phyloP scores from a whole-genome alignment of 2,329 filamentous ascomycete species.

The Botrytis cinerea region DNA sequence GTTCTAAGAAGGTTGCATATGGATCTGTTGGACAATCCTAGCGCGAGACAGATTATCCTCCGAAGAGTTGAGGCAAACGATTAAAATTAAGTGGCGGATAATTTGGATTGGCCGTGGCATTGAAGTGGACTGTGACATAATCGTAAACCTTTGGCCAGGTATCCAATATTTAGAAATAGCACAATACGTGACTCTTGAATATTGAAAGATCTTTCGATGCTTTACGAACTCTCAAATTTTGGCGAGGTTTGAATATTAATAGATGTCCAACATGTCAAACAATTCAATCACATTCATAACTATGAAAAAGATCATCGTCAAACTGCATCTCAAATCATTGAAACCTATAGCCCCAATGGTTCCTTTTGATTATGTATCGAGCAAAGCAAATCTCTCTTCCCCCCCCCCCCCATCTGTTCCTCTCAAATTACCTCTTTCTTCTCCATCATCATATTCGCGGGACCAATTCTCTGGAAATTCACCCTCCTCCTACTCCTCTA shows the following conservation, averaged over 20 bases:
- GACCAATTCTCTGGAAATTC: no score
- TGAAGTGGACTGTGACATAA: background rate
- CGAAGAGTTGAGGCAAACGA: conserved; percentile 59
- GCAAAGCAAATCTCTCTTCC: no score
- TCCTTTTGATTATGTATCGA: no score
- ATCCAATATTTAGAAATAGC: background rate
- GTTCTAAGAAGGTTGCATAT: conserved; percentile 64
- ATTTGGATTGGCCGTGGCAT: background rate
- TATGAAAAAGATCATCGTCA: background rate
- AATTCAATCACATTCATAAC: background rate
- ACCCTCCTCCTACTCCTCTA: background rate
- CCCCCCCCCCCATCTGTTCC: background rate
- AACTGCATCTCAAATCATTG: background rate
- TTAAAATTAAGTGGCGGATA: background rate
- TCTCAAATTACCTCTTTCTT: background rate
- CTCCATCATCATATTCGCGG: no score
- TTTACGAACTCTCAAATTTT: background rate
- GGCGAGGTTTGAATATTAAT: background rate
- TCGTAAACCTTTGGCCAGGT: background rate
- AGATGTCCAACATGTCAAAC: background rate
- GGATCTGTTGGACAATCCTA: conserved; percentile 60
- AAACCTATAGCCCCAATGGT: background rate
- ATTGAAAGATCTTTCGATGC: background rate
- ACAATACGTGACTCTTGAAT: background rate
- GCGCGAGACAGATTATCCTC: conserved; percentile 67